A percentile compares a stretch with the other conserved stretches of the same genome.
phyloP scores from a whole-genome alignment of 257 asterid genomes.

The Solanum megistacrolobum region DNA sequence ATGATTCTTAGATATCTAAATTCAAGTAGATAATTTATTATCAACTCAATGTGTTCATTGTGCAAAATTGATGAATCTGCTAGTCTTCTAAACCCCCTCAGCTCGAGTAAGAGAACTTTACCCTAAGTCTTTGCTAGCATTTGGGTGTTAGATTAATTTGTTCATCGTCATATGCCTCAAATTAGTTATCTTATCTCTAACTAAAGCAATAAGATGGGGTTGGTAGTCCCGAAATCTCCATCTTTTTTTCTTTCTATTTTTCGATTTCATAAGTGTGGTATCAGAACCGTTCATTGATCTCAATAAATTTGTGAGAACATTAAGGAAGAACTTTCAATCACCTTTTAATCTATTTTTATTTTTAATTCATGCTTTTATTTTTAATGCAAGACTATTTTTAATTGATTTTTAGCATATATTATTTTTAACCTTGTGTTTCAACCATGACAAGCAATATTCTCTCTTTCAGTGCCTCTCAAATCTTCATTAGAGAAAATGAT shows the following conservation, averaged over 20 bases:
- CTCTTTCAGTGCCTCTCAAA: background rate
- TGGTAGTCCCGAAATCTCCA: accelerated
- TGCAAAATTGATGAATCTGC: background rate
- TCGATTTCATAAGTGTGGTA: no score
- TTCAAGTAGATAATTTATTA: background rate
- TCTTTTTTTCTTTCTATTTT: background rate
- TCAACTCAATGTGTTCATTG: background rate
- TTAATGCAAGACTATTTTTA: background rate
- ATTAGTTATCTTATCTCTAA: no score
- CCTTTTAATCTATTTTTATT: background rate
- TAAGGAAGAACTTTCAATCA: background rate
- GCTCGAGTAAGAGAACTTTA: background rate
- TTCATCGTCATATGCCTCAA: background rate
- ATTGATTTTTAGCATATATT: background rate
- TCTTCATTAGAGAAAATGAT: background rate
- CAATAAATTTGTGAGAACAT: background rate
- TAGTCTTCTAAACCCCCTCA: background rate
- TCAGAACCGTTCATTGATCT: background rate
- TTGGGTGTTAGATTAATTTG: background rate
- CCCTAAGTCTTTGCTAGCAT: background rate
- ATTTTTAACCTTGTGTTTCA: background rate
- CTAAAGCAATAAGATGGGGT: background rate
- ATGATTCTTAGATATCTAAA: background rate
- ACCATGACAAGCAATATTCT: background rate
- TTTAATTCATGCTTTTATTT: background rate